phyloP scores from a whole-genome alignment of 1,284 basidiomycete species.

The Boletellus sp. region DNA sequence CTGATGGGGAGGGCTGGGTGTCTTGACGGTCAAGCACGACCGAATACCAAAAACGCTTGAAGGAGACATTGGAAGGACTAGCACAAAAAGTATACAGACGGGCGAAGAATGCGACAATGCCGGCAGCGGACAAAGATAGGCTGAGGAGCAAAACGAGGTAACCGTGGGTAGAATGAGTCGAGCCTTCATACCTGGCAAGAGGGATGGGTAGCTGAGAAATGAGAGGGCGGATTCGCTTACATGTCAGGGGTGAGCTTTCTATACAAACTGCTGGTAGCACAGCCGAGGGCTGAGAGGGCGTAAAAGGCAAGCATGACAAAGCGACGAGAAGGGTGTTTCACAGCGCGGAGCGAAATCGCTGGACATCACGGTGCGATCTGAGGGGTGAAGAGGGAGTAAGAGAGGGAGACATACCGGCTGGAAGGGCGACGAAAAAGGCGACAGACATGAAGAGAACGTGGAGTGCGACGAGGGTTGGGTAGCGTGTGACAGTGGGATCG shows the following conservation, averaged over 20 bases:
- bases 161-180: conserved; percentile 60
- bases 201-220: conserved; percentile 5
- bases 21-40: conserved; percentile 49
- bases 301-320: conserved; percentile 60
- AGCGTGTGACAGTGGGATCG: conserved; percentile 42
- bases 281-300: conserved; percentile 50
- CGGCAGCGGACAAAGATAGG: conserved; percentile 53
- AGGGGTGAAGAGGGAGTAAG: not conserved
- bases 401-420: conserved; percentile 51
- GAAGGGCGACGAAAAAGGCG: conserved; percentile 75
- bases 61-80: conserved; percentile 42
- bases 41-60: conserved; percentile 51
- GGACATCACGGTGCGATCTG: conserved; percentile 3
- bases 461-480: conserved; percentile 61
- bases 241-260: conserved; percentile 74
- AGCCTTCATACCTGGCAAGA: conserved; percentile 61
- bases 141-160: conserved; percentile 58
- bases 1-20: conserved; percentile 26
- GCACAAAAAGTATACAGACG: conserved; percentile 49
- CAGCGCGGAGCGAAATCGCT: conserved; percentile 75
- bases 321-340: conserved; percentile 60
- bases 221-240: conserved; percentile 42
- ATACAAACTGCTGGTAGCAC: conserved; percentile 62
- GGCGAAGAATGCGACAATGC: conserved; percentile 46
- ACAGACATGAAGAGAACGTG: conserved; percentile 67